These are phyloP conservation scores for Penicillium ochrochloron DNA, from an alignment of 495 filamentous ascomycete genomes.

Conservation along the genomic window DNA sequence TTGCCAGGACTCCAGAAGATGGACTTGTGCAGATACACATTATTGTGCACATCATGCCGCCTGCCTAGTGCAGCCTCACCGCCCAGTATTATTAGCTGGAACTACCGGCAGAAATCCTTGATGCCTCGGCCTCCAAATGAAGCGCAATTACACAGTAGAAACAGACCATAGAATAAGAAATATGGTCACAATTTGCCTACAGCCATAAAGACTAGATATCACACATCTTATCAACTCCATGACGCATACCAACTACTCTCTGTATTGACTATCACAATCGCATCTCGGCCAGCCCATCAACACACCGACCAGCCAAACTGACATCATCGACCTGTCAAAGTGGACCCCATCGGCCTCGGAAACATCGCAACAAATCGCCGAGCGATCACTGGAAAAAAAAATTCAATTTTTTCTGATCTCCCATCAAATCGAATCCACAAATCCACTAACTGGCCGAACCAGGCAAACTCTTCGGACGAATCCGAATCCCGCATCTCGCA, in stretches of 20 bases:
- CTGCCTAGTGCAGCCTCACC: not conserved
- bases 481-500: not conserved
- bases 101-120: not conserved
- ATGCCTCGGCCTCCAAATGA: not conserved
- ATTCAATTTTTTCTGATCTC: slow-evolving; percentile 2
- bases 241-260: not conserved
- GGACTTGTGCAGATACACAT: not conserved
- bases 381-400: not conserved
- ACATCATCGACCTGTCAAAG: slow-evolving; percentile 12
- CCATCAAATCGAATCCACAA: not conserved
- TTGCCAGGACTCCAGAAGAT: not conserved
- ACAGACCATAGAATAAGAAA: not conserved
- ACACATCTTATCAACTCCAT: not conserved
- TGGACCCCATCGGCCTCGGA: slow-evolving; percentile 5
- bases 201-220: not conserved
- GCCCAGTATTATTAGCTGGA: not conserved
- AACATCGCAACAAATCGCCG: slow-evolving; percentile 4
- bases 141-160: not conserved
- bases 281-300: not conserved
- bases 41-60: not conserved
- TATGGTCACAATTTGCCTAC: not conserved
- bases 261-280: not conserved
- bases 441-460: not conserved
- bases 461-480: not conserved
- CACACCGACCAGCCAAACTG: not conserved